Base-by-base conservation (phyloP, 2,329 filamentous ascomycete genomes). In the Cucurbitaria berberidis region DNA sequence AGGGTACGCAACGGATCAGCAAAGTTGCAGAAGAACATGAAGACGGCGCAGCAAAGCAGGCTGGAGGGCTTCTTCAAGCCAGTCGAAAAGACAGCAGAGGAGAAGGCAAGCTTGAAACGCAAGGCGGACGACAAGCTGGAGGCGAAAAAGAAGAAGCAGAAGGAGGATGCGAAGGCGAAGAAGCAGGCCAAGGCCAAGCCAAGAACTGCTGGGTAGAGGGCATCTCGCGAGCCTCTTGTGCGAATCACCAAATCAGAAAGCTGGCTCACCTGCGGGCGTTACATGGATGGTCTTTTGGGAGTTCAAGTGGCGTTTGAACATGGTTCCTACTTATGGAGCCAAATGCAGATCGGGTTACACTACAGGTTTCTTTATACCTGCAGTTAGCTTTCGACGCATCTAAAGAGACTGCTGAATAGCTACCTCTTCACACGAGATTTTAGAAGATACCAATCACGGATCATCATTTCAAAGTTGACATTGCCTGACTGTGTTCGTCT, bases 1-100 rank as follows among this genome's bases (percentile, higher is more conserved):
- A 85, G 95, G 16, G 95, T 99, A 8, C 86, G 93, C 32, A 86
- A 83, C 38, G 93, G 84, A 24, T 93, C 90, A 0, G 84, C 86
- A 2, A 86, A 91, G 50, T 78, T 99, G 52, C 85, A 90, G 73
- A 99, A 98, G 84, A 95, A 92, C 66, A 80, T 96, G 61, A 97
- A 96, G 83, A 89, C 84, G 43, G 89, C 89, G 24, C 95, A 98
- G 76, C 95, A 99, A 78, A 89, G 90, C 24, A 85, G 95, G 19
- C 80, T 99, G 1, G 93, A 98, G 72, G 95, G 95, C 0, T 99
- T 99, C 80, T 99, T 99, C 83, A 97, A 96, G 80, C 87, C 91
- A 1, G 78, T 96, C 15, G 89, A 91, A 56, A 96, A 93, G 81
- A 91, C 93, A 0, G 90, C 93, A 0, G 89, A 88, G 60, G 88